Evolutionary conservation across 768 basidiomycete species (phyloP).

Genomic region (Clavaria fumosa): DNA sequence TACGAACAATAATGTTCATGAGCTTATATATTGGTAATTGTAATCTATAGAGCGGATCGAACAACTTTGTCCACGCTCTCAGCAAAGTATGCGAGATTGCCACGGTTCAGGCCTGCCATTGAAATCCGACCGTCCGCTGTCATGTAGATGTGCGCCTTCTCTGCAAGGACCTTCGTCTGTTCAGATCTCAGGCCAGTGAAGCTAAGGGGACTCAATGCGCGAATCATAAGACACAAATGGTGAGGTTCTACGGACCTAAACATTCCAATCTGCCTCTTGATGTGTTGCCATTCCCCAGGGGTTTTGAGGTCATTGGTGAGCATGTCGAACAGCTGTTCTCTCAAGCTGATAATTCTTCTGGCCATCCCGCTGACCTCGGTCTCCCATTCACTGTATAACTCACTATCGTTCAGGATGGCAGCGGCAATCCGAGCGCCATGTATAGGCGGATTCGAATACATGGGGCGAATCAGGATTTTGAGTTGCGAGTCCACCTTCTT

Average conservation of each 20-base stretch:
- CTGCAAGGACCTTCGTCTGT: constrained; percentile 71
- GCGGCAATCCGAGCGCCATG: constrained; percentile 81
- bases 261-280: constrained; percentile 95
- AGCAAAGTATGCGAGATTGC: constrained; percentile 84
- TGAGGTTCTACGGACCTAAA: constrained; percentile 50
- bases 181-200: constrained; percentile 73
- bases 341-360: constrained; percentile 84
- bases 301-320: constrained; percentile 71
- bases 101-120: constrained; percentile 78
- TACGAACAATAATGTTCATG: constrained; percentile 6
- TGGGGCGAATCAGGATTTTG: constrained; percentile 87
- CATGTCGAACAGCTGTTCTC: constrained; percentile 65
- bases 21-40: constrained; percentile 8
- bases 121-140: constrained; percentile 88
- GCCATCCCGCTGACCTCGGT: constrained; percentile 92
- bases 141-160: constrained; percentile 88
- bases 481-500: constrained; percentile 85
- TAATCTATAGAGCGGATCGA: constrained; percentile 49
- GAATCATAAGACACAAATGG: not conserved
- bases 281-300: constrained; percentile 90
- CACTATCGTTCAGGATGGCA: constrained; percentile 60
- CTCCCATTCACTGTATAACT: constrained; percentile 80
- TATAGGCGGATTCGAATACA: constrained; percentile 96
- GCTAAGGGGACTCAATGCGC: constrained; percentile 22
- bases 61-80: constrained; percentile 74